Conservation (phyloP, 106 monocot genomes). For the Dendrobium chrysotoxum region DNA sequence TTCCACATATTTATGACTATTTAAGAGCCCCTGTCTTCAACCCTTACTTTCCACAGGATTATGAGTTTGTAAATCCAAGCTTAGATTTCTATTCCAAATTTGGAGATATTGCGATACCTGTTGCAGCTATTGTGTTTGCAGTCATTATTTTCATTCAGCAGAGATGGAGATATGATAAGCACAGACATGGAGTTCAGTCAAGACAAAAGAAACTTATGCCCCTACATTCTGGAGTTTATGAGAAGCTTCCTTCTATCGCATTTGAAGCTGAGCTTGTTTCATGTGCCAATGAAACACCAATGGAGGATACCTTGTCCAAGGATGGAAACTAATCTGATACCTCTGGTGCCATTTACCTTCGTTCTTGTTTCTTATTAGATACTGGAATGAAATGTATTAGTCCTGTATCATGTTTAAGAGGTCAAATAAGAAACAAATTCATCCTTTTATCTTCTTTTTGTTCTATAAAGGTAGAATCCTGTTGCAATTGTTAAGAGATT, state of each 20-base stretch:
- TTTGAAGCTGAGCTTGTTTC: conserved; percentile 67
- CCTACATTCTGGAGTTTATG: conserved; percentile 46
- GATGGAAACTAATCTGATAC: too few species aligned
- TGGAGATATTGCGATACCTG: conserved; percentile 53
- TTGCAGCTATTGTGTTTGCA: conserved; percentile 26
- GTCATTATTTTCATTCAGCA: conserved; percentile 46
- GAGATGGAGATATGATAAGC: conserved; percentile 33
- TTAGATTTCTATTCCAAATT: conserved; percentile 60
- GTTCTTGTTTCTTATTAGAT: too few species aligned
- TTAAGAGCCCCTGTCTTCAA: conserved; percentile 45
- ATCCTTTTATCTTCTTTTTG: too few species aligned
- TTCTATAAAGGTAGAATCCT: too few species aligned
- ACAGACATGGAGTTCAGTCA: conserved; percentile 15
- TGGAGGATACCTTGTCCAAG: too few species aligned
- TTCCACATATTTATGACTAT: conserved; percentile 68
- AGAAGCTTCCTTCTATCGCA: conserved; percentile 49
- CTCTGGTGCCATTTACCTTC: too few species aligned
- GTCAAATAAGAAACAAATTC: too few species aligned
- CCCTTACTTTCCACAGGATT: conserved; percentile 35
- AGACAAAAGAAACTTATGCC: conserved; percentile 36
- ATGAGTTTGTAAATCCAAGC: conserved; percentile 55
- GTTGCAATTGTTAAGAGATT: too few species aligned
- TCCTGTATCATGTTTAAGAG: too few species aligned
- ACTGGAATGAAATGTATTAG: too few species aligned
- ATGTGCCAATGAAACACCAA: conserved; percentile 29